Evolutionary conservation across 805 yeast genomes (phyloP).

Genomic region (Myxozyma monticola): DNA sequence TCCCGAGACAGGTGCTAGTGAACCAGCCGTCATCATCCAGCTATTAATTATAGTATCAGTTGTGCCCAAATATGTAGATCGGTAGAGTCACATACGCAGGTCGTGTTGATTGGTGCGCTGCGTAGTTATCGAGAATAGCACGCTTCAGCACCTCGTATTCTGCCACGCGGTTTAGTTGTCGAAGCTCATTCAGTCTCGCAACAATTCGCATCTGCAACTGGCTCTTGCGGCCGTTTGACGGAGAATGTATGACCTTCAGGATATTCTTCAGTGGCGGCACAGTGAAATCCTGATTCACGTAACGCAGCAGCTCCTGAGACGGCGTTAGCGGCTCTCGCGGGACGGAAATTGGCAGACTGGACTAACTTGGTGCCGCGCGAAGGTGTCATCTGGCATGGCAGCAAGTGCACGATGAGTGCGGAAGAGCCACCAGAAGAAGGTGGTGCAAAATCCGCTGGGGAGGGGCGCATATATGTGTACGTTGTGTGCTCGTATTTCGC

Average conservation of each 20-base stretch:
- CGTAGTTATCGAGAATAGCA: constrained; percentile 11
- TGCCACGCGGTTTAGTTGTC: not conserved
- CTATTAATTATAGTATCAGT: too few species aligned
- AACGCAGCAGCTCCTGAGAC: constrained; percentile 24
- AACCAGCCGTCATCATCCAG: too few species aligned
- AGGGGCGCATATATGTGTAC: too few species aligned
- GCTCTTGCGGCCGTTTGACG: constrained; percentile 59
- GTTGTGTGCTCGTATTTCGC: too few species aligned
- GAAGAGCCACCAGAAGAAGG: too few species aligned
- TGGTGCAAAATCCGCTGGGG: too few species aligned
- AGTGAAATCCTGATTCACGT: constrained; percentile 29
- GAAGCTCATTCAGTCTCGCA: constrained; percentile 41
- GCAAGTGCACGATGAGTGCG: too few species aligned
- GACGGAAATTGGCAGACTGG: not conserved
- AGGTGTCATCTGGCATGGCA: too few species aligned
- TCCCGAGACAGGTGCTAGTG: too few species aligned
- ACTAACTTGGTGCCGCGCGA: constrained; percentile 1
- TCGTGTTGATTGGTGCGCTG: not conserved
- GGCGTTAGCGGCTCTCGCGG: not conserved
- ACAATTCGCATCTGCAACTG: constrained; percentile 58
- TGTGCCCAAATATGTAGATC: too few species aligned
- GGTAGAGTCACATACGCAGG: constrained; percentile 15
- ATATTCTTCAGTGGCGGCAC: constrained; percentile 37
- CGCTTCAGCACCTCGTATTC: constrained; percentile 6
- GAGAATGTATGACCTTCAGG: constrained; percentile 44